Percentiles rank a stretch among this genome's conserved stretches.
These are phyloP conservation scores for Talaromyces funiculosus DNA, from an alignment of 2,329 filamentous ascomycete genomes.

Conservation along the genomic window DNA sequence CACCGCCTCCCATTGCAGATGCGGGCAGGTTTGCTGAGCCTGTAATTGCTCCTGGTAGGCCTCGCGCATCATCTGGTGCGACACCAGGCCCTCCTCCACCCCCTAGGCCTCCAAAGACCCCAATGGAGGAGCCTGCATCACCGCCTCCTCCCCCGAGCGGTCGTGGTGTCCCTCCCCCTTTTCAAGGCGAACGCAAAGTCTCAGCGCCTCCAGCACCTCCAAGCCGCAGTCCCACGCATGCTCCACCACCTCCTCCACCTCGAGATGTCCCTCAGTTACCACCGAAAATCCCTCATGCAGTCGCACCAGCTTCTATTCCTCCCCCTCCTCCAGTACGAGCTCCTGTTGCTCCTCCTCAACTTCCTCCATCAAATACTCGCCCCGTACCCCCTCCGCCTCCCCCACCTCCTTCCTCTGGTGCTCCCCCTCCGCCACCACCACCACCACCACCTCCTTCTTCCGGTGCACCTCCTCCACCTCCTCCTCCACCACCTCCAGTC, in stretches of 20 bases:
- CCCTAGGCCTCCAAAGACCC: constrained; percentile 63
- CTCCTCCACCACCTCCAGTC: constrained; percentile 51
- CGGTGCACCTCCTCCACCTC: constrained; percentile 44
- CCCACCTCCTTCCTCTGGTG: constrained; percentile 24
- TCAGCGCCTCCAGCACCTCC: constrained; percentile 68
- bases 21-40: constrained; percentile 76
- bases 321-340: constrained; percentile 47
- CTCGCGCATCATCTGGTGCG: constrained; percentile 44
- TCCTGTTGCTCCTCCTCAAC: constrained; percentile 37
- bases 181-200: constrained; percentile 59
- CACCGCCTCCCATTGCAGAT: constrained; percentile 81
- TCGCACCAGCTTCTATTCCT: constrained; percentile 33
- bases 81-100: constrained; percentile 61
- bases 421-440: constrained; percentile 37
- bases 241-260: constrained; percentile 64
- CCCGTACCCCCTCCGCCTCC: constrained; percentile 26
- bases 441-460: constrained; percentile 37
- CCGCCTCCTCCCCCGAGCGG: constrained; percentile 63
- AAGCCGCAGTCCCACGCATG: constrained; percentile 54
- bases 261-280: constrained; percentile 41
- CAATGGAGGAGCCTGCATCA: constrained; percentile 56
- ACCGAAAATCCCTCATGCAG: constrained; percentile 37
- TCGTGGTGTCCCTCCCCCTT: constrained; percentile 56
- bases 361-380: constrained; percentile 28
- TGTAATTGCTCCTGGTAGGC: constrained; percentile 44